Percentiles rank a stretch among this genome's conserved stretches.
These are phyloP conservation scores for Xylariaceae sp. DNA, from an alignment of 2,329 filamentous ascomycete genomes.

Conservation along the genomic window DNA sequence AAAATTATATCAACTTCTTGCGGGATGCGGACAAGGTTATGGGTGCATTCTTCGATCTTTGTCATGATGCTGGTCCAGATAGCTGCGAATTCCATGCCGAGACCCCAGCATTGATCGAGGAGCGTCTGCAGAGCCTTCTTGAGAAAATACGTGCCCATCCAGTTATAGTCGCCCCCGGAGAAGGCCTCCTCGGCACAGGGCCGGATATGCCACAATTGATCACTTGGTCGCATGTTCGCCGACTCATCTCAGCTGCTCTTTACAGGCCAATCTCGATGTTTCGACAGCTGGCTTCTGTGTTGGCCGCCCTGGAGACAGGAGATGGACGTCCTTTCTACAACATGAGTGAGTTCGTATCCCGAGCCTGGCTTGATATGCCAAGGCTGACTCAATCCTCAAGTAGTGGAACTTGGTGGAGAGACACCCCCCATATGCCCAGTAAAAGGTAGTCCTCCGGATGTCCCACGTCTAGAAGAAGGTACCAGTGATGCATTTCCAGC, in stretches of 20 bases:
- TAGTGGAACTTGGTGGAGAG: background rate
- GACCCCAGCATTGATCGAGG: conserved; percentile 35
- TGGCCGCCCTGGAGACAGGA: conserved; percentile 41
- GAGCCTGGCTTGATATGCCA: background rate
- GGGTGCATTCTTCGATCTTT: conserved; percentile 49
- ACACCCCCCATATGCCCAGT: conserved; percentile 27
- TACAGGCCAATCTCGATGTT: conserved; percentile 44
- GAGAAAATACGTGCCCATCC: conserved; percentile 38
- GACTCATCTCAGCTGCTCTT: conserved; percentile 38
- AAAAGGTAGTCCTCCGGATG: conserved; percentile 29
- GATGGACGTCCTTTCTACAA: conserved; percentile 43
- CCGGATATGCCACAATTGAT: conserved; percentile 45
- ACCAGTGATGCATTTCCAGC: conserved; percentile 41
- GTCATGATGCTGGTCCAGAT: conserved; percentile 47
- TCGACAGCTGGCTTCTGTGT: conserved; percentile 37
- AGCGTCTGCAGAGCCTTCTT: conserved; percentile 39
- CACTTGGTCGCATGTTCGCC: conserved; percentile 46
- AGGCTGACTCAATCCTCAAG: background rate
- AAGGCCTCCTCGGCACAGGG: conserved; percentile 19
- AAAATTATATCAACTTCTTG: conserved; percentile 43
- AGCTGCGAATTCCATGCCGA: conserved; percentile 42
- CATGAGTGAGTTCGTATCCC: conserved; percentile 18
- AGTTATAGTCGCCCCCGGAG: conserved; percentile 36
- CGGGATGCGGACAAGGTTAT: conserved; percentile 53
- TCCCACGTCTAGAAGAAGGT: conserved; percentile 30